phyloP scores from a whole-genome alignment of 495 filamentous ascomycete species.

The Penicillium psychrofluorescens region DNA sequence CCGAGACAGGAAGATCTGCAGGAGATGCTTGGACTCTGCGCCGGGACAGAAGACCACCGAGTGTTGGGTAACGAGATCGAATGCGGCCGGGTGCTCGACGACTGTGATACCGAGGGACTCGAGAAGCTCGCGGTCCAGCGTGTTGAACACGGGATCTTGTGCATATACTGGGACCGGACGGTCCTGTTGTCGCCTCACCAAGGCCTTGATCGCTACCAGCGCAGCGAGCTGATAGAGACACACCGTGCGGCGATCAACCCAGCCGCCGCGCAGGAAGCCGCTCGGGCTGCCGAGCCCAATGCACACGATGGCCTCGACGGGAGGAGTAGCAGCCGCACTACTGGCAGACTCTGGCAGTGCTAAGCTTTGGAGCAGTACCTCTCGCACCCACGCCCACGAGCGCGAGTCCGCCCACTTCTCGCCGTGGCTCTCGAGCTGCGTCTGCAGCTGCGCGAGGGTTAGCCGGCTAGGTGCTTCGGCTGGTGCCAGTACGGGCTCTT shows the following conservation, averaged over 20 bases:
- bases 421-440: slow-evolving; percentile 21
- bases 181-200: slow-evolving; percentile 5
- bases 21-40: slow-evolving; percentile 32
- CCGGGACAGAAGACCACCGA: slow-evolving; percentile 60
- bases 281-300: slow-evolving; percentile 51
- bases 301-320: slow-evolving; percentile 31
- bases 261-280: slow-evolving; percentile 36
- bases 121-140: slow-evolving; percentile 53
- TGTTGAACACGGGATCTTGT: slow-evolving; percentile 68
- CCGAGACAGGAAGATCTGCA: slow-evolving; percentile 18
- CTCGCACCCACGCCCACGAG: slow-evolving; percentile 10
- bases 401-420: slow-evolving; percentile 24
- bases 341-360: too few species aligned
- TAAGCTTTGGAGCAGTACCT: too few species aligned
- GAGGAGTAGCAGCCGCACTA: not conserved
- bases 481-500: slow-evolving; percentile 9
- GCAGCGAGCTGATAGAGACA: slow-evolving; percentile 56
- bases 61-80: slow-evolving; percentile 39
- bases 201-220: slow-evolving; percentile 44
- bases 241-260: slow-evolving; percentile 37
- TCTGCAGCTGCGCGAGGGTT: slow-evolving; percentile 30
- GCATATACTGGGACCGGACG: slow-evolving; percentile 36
- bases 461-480: slow-evolving; percentile 26
- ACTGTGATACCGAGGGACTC: slow-evolving; percentile 42
- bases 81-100: slow-evolving; percentile 50